Conservation (phyloP, 1,284 basidiomycete species). For the Inonotus hispidus region DNA sequence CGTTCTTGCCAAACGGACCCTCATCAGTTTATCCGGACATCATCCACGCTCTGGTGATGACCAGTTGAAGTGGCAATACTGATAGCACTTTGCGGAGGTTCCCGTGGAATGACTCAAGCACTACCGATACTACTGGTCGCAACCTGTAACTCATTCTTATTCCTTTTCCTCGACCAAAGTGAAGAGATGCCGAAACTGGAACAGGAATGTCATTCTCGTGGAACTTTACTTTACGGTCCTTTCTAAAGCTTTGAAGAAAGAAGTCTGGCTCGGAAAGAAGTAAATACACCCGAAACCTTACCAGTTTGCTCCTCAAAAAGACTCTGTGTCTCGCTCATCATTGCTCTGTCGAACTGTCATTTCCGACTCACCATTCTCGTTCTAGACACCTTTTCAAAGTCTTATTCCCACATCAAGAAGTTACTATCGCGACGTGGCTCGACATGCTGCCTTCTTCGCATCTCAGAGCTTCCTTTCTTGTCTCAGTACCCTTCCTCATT, state of each 20-base stretch:
- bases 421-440: slow-evolving; percentile 5
- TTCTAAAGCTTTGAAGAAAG: neutral
- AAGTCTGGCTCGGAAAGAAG: neutral
- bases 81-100: neutral
- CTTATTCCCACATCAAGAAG: slow-evolving; percentile 1
- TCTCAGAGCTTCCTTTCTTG: slow-evolving; percentile 1
- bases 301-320: neutral
- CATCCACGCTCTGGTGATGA: neutral
- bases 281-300: neutral
- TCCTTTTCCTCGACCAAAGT: neutral
- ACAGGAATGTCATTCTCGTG: neutral
- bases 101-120: neutral
- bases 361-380: neutral
- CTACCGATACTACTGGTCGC: neutral
- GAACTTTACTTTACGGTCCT: neutral
- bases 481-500: neutral
- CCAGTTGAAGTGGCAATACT: neutral
- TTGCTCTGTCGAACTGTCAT: neutral
- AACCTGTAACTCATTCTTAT: neutral
- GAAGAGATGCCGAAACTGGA: neutral
- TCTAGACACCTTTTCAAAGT: neutral
- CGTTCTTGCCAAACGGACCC: neutral
- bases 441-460: neutral
- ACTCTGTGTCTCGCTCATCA: neutral
- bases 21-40: neutral